Conservation (phyloP, 306 rosid genomes). For the Cucumis melo region DNA sequence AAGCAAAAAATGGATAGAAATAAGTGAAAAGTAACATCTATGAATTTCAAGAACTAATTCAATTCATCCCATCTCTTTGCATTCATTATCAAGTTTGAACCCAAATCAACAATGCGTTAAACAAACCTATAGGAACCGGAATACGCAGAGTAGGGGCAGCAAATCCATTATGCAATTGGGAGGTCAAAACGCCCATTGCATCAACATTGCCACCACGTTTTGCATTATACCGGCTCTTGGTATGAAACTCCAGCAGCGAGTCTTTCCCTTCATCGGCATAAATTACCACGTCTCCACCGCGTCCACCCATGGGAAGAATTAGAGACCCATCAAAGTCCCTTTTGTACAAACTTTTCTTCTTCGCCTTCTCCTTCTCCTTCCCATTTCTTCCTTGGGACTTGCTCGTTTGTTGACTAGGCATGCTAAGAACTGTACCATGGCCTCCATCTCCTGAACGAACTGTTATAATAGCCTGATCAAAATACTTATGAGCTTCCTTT, state of each 20-base stretch:
- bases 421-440: conserved; percentile 52
- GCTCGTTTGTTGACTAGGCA: conserved; percentile 22
- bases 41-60: neutral
- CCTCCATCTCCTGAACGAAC: conserved; percentile 92
- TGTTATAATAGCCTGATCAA: conserved; percentile 68
- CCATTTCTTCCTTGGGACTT: conserved; percentile 26
- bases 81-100: neutral
- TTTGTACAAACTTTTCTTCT: conserved; percentile 38
- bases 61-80: neutral
- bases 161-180: conserved; percentile 46
- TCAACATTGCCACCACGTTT: conserved; percentile 87
- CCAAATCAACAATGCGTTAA: neutral
- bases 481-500: conserved; percentile 75
- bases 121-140: conserved; percentile 93
- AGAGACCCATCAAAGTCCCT: conserved; percentile 79
- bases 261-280: conserved; percentile 64
- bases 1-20: neutral
- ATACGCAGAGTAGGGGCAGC: conserved; percentile 61
- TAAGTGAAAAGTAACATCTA: neutral
- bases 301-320: conserved; percentile 68
- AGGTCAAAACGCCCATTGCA: conserved; percentile 62
- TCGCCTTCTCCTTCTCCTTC: conserved; percentile 20
- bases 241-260: conserved; percentile 54
- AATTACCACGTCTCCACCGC: conserved; percentile 85
- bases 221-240: conserved; percentile 33